A percentile compares a stretch with the other conserved stretches of the same genome.
These are phyloP conservation scores for Wickerhamomyces chaumierensis DNA, from an alignment of 805 yeast genomes.

Conservation along the genomic window DNA sequence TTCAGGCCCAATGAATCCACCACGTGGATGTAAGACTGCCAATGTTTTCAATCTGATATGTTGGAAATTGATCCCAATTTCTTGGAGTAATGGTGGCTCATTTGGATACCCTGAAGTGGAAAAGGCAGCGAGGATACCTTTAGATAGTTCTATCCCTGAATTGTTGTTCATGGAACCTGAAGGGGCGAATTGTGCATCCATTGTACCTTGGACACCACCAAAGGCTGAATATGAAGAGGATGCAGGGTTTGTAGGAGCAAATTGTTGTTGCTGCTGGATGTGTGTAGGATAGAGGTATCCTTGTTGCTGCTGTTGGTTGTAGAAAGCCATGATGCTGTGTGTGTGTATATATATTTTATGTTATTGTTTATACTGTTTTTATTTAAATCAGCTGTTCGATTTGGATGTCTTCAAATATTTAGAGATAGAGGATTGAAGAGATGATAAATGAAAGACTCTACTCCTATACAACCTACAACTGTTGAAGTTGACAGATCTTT, in stretches of 20 bases:
- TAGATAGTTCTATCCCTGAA: constrained; percentile 30
- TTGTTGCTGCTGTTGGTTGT: constrained; percentile 2
- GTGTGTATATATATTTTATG: too few relatives aligned
- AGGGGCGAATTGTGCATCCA: constrained; percentile 20
- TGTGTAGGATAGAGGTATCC: too few relatives aligned
- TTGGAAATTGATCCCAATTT: constrained; percentile 82
- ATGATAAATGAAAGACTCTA: too few relatives aligned
- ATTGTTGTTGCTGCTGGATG: constrained; percentile 1
- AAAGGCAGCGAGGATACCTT: constrained; percentile 83
- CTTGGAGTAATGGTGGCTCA: constrained; percentile 90
- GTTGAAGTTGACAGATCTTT: too few relatives aligned
- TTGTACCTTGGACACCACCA: constrained; percentile 22
- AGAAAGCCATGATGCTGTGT: constrained; percentile 6
- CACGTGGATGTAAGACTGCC: constrained; percentile 72
- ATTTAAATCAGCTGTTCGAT: too few relatives aligned
- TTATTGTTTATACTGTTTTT: too few relatives aligned
- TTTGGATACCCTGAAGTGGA: constrained; percentile 89
- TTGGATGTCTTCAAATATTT: too few relatives aligned
- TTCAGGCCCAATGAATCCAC: constrained; percentile 51
- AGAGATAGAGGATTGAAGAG: too few relatives aligned
- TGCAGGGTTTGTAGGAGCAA: not conserved
- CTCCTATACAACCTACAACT: too few relatives aligned
- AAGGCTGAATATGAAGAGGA: constrained; percentile 3
- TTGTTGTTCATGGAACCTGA: constrained; percentile 20
- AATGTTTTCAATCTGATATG: constrained; percentile 79